A percentile compares a stretch with the other conserved stretches of the same genome.
Evolutionary conservation across 1,284 basidiomycete genomes (phyloP).

Genomic region (Bondarzewia mesenterica): DNA sequence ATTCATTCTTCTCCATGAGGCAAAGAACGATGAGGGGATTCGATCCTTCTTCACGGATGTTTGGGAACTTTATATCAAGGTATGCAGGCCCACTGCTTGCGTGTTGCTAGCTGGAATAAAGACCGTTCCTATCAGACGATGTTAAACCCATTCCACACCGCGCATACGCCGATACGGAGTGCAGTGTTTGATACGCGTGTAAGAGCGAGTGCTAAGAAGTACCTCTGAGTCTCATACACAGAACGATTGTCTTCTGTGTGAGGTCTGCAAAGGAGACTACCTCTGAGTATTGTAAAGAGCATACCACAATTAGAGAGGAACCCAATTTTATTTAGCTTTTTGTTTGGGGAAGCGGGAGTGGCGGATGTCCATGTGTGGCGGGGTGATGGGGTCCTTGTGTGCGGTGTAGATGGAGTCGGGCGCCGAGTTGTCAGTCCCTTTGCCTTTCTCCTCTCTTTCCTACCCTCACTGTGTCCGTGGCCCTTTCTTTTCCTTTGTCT

Average conservation of each 20-base stretch:
- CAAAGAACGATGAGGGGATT: conserved; percentile 94
- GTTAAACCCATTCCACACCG: conserved; percentile 89
- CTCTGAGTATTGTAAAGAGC: neutral
- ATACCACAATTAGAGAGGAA: no score
- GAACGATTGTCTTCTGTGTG: neutral
- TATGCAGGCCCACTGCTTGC: conserved; percentile 20
- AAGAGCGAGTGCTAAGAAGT: conserved; percentile 78
- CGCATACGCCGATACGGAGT: conserved; percentile 77
- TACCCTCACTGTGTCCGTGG: neutral
- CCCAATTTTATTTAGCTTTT: no score
- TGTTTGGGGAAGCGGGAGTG: no score
- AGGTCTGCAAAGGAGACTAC: neutral
- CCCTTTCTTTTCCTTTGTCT: conserved; percentile 17
- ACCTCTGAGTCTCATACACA: no score
- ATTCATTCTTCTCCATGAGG: conserved; percentile 86
- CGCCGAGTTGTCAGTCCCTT: neutral
- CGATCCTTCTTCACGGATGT: conserved; percentile 84
- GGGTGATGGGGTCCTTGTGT: neutral
- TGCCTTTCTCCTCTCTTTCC: neutral
- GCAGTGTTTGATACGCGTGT: conserved; percentile 76
- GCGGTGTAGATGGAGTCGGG: neutral
- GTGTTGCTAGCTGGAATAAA: conserved; percentile 2
- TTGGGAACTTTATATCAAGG: conserved; percentile 95
- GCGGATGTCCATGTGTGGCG: neutral
- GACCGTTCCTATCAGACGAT: conserved; percentile 48